Evolutionary conservation across 345 rosid species (phyloP).

Genomic region (Crucihimalaya himalaica): DNA sequence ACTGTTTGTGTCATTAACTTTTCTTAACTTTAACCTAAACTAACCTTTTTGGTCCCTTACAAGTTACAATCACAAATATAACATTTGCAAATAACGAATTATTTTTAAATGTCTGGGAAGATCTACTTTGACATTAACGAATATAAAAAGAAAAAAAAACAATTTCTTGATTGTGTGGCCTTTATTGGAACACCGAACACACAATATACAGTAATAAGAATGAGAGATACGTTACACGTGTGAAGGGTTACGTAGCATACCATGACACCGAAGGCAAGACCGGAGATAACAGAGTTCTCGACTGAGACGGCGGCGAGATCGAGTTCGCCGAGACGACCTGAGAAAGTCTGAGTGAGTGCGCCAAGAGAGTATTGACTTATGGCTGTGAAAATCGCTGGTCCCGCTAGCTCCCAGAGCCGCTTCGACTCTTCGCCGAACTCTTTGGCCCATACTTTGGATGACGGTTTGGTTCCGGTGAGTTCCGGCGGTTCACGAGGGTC

Average conservation of each 20-base stretch:
- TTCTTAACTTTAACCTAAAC: not conserved
- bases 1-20: not conserved
- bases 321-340: constrained; percentile 69
- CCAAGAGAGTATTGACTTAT: constrained; percentile 83
- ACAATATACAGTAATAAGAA: too few relatives aligned
- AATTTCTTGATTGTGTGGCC: constrained; percentile 8
- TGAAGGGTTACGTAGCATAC: constrained; percentile 44
- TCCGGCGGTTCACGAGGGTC: constrained; percentile 32
- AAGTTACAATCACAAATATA: not conserved
- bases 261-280: constrained; percentile 88
- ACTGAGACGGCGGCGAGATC: constrained; percentile 91
- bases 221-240: too few relatives aligned
- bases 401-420: constrained; percentile 78
- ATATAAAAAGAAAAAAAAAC: not conserved
- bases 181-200: constrained; percentile 13
- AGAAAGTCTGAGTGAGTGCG: constrained; percentile 85
- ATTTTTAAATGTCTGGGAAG: not conserved
- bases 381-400: constrained; percentile 85
- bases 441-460: constrained; percentile 35
- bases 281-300: constrained; percentile 86
- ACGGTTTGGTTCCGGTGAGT: constrained; percentile 21
- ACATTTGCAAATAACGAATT: not conserved
- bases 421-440: constrained; percentile 70
- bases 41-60: not conserved
- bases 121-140: constrained; percentile 1